These are phyloP conservation scores for Arthrinium phaeospermum DNA, from an alignment of 2,329 filamentous ascomycete species.

Conservation along the genomic window DNA sequence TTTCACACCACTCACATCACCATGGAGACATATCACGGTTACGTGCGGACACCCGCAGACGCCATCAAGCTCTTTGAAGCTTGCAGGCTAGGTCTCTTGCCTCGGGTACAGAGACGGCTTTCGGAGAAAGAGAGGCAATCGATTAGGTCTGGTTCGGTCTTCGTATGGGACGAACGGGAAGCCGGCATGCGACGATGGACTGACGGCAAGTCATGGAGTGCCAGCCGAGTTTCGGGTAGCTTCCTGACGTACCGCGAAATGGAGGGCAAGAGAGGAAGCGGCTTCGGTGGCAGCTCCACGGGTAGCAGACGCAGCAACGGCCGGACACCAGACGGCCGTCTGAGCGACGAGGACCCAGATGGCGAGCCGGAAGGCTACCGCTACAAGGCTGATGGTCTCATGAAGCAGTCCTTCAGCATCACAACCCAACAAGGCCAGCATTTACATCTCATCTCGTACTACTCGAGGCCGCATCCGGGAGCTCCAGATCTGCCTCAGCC, in stretches of 20 bases:
- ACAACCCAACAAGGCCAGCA: constrained; percentile 88
- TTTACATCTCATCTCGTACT: constrained; percentile 97
- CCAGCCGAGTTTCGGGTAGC: constrained; percentile 94
- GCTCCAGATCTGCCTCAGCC: constrained; percentile 79
- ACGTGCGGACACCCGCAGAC: constrained; percentile 93
- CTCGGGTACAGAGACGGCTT: constrained; percentile 87
- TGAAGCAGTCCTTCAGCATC: constrained; percentile 99
- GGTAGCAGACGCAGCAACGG: constrained; percentile 58
- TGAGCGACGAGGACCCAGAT: constrained; percentile 84
- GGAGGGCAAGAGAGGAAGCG: constrained; percentile 94
- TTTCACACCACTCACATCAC: constrained; percentile 6
- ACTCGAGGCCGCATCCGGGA: constrained; percentile 78
- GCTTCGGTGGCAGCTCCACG: constrained; percentile 60
- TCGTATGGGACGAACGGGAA: constrained; percentile 99
- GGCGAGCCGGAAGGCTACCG: constrained; percentile 89
- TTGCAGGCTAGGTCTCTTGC: constrained; percentile 85
- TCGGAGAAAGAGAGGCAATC: constrained; percentile 97
- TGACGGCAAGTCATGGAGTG: constrained; percentile 98
- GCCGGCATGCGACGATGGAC: constrained; percentile 99
- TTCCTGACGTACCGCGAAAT: constrained; percentile 98
- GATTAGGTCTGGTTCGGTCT: constrained; percentile 95
- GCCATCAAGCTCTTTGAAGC: constrained; percentile 99
- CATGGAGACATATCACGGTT: constrained; percentile 98
- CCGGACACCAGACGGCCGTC: constrained; percentile 84
- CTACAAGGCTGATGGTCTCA: constrained; percentile 94